Base-by-base conservation (phyloP, 139 green algal genomes). In the Choricystis sp. region DNA sequence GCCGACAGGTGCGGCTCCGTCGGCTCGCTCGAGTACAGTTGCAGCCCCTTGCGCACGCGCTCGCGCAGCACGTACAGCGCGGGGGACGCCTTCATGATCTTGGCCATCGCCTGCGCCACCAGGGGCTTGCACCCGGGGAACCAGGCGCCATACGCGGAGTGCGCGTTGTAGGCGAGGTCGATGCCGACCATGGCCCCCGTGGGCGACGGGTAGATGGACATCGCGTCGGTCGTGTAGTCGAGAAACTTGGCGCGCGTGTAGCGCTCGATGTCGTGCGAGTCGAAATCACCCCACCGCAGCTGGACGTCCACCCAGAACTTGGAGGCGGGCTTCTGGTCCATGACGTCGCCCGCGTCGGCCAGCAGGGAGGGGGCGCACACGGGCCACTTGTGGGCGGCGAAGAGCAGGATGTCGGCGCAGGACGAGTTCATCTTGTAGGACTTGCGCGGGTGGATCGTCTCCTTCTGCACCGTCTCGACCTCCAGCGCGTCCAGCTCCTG, bases 381-480 rank as follows among this genome's bases (percentile, higher is more conserved):
- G 55, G 70, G 69, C 92, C 92, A 97, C 78, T 94, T 95, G 83
- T 96, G 94, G 23, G 90, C 90, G 21, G 90, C 90, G 75, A 98
- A 98, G 31, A 97, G 88, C 65, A 97, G 84, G 65, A 97, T 91
- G 83, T 97, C 92, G 1, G 92, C 89, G 77, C 88, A 87, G 21
- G 75, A 83, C 30, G 62, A 73, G 81, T 97, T 98, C 92, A 97
- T 97, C 83, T 99, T 99, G 83, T 99, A 99, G 26, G 73, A 89
- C 82, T 99, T 99, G 66, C 93, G 82, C 48, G 93, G 93, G 77
- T 99, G 93, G 72, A 99, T 99, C 48, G 93, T 99, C 83, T 99
- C 93, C 85, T 99, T 99, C 80, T 99, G 93, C 68, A 99, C 93
- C 25, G 93, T 98, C 85, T 99, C 93, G 59, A 99, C 98, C 85